These are phyloP conservation scores for Nymphaea thermarum DNA, from an alignment of 164 flowering plant genomes.

Conservation along the genomic window DNA sequence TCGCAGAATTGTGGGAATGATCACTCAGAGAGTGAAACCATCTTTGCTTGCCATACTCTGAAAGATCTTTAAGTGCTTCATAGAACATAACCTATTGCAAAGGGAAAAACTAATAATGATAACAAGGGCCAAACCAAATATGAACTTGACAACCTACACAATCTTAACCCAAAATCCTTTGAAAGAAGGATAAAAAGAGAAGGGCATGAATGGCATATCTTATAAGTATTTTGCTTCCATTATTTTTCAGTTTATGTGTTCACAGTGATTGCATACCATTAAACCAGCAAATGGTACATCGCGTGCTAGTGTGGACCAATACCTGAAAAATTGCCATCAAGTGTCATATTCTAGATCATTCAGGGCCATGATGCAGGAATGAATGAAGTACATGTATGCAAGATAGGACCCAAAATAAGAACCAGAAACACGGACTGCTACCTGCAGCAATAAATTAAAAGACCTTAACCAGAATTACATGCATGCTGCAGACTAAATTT, in stretches of 20 bases:
- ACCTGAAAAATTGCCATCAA: conserved; percentile 34
- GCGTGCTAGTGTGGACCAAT: conserved; percentile 88
- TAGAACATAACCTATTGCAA: conserved; percentile 57
- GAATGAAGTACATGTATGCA: no score
- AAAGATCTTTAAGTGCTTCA: conserved; percentile 62
- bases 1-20: conserved; percentile 38
- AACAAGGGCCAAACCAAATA: no score
- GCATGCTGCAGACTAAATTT: no score
- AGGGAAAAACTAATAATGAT: not conserved
- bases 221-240: no score
- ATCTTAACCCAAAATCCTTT: no score
- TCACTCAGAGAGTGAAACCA: conserved; percentile 23
- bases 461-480: no score
- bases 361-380: no score
- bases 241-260: not conserved
- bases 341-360: not conserved
- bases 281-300: conserved; percentile 98
- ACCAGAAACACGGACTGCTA: no score
- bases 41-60: conserved; percentile 49
- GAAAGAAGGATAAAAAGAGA: not conserved
- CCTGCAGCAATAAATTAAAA: no score
- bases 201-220: not conserved
- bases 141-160: no score
- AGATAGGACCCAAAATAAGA: no score
- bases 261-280: conserved; percentile 39